A percentile compares a stretch with the other conserved stretches of the same genome.
These are phyloP conservation scores for Infundibulicybe gibba DNA, from an alignment of 768 basidiomycete genomes.

Conservation along the genomic window DNA sequence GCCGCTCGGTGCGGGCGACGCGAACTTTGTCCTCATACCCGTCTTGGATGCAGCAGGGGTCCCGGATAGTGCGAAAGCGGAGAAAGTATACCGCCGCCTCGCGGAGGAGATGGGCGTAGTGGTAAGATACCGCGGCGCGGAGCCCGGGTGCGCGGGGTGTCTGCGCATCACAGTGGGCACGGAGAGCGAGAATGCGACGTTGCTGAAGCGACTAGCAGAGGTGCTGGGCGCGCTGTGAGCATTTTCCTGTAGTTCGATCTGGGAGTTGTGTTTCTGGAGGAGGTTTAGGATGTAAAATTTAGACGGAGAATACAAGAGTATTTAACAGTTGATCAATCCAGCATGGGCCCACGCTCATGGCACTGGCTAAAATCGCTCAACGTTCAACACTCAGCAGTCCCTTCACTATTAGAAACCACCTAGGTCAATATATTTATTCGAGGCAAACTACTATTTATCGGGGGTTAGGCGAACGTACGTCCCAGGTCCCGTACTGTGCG, in stretches of 20 bases:
- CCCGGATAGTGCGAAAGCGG: slow-evolving; percentile 60
- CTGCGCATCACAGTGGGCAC: slow-evolving; percentile 89
- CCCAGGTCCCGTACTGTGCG: too few species aligned
- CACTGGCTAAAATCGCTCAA: too few species aligned
- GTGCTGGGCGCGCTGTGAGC: slow-evolving; percentile 32
- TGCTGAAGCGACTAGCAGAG: slow-evolving; percentile 51
- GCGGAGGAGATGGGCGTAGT: slow-evolving; percentile 88
- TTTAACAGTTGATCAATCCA: too few species aligned
- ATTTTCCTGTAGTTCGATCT: too few species aligned
- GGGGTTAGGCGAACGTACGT: background rate
- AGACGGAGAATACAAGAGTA: too few species aligned
- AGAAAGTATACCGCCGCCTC: slow-evolving; percentile 69
- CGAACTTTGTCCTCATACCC: slow-evolving; percentile 88
- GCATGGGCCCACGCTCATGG: too few species aligned
- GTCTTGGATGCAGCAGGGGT: slow-evolving; percentile 47
- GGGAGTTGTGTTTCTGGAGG: too few species aligned
- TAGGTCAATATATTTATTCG: background rate
- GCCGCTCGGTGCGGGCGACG: slow-evolving; percentile 78
- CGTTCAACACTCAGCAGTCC: too few species aligned
- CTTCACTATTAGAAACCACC: too few species aligned
- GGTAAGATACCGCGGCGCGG: slow-evolving; percentile 84
- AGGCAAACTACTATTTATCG: background rate
- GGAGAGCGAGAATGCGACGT: slow-evolving; percentile 65
- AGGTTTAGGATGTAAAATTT: too few species aligned
- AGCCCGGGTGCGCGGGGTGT: slow-evolving; percentile 84